Evolutionary conservation across 306 rosid species (phyloP).

Genomic region (Vachellia collinsii): DNA sequence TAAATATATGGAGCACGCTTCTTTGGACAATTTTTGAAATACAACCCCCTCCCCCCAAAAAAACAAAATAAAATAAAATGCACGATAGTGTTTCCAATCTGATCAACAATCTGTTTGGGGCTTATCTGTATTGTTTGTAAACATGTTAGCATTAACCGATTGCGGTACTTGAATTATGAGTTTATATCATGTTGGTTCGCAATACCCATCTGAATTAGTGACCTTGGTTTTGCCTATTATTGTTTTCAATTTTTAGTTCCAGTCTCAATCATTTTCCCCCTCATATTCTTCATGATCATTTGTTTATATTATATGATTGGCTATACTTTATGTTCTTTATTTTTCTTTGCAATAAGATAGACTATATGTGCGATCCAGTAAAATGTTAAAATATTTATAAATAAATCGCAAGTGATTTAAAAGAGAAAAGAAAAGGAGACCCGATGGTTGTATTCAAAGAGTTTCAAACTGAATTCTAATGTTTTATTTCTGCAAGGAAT

Average conservation of each 20-base stretch:
- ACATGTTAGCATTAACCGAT: background rate
- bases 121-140: background rate
- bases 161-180: background rate
- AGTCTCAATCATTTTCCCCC: background rate
- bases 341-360: background rate
- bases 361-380: too few species aligned
- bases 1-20: conserved; percentile 9
- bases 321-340: background rate
- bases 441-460: background rate
- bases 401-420: background rate
- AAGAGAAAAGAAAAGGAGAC: background rate
- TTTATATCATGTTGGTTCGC: background rate
- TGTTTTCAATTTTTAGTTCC: background rate
- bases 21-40: background rate
- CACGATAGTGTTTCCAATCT: background rate
- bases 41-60: background rate
- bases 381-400: background rate
- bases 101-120: background rate
- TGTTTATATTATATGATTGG: background rate
- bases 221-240: background rate
- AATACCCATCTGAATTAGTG: background rate
- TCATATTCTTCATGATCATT: background rate
- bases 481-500: background rate
- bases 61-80: background rate
- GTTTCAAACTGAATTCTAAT: conserved; percentile 18